Evolutionary conservation across 495 filamentous ascomycete species (phyloP).

Genomic region (Pyrenula massariospora): DNA sequence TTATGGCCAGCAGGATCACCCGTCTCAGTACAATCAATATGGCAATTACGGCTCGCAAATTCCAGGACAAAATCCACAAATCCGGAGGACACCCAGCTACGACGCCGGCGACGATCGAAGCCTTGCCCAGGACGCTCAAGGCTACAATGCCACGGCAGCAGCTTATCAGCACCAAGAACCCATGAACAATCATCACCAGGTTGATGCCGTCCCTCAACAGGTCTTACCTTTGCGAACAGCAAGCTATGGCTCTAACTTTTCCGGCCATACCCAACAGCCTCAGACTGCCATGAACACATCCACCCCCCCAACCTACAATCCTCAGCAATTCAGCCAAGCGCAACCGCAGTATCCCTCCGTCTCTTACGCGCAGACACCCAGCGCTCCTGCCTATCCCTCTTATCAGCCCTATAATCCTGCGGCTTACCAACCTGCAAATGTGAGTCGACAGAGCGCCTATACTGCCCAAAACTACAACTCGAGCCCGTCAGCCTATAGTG

Average conservation of each 20-base stretch:
- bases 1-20: constrained; percentile 15
- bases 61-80: constrained; percentile 19
- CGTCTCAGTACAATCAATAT: constrained; percentile 8
- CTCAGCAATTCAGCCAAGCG: constrained; percentile 59
- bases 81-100: constrained; percentile 59
- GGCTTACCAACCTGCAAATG: constrained; percentile 38
- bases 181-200: constrained; percentile 20
- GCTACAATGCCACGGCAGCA: constrained; percentile 19
- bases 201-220: constrained; percentile 8
- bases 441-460: constrained; percentile 19
- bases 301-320: constrained; percentile 61
- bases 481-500: constrained; percentile 21
- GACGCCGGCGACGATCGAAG: constrained; percentile 65
- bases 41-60: not conserved
- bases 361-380: constrained; percentile 16
- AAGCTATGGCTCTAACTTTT: constrained; percentile 8
- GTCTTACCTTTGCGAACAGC: constrained; percentile 14
- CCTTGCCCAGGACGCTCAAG: constrained; percentile 28
- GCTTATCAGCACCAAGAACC: constrained; percentile 14
- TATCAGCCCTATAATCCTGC: constrained; percentile 67
- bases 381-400: constrained; percentile 13
- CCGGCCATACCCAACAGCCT: constrained; percentile 14
- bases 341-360: constrained; percentile 34
- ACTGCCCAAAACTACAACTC: constrained; percentile 21
- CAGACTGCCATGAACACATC: constrained; percentile 10